These are phyloP conservation scores for Sporothrix mexicana DNA, from an alignment of 2,329 filamentous ascomycete genomes.

Conservation along the genomic window DNA sequence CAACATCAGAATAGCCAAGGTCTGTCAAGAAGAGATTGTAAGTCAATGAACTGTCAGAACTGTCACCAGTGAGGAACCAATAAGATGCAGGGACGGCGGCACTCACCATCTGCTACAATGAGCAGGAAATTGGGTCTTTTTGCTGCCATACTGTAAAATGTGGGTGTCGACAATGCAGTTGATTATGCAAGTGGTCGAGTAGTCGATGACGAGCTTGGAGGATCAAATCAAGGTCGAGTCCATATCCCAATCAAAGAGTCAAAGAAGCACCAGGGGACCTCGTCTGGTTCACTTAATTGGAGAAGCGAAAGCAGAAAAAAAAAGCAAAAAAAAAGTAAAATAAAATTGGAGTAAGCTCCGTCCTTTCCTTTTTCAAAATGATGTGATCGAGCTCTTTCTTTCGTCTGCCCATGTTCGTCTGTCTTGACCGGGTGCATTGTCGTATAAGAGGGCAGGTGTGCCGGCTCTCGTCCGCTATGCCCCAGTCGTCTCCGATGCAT, in stretches of 20 bases:
- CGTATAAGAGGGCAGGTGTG: conserved; percentile 1
- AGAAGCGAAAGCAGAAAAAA: not conserved
- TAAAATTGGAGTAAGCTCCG: conserved; percentile 9
- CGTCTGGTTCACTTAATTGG: not conserved
- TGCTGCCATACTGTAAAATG: conserved; percentile 1
- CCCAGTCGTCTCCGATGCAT: not conserved
- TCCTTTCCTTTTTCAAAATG: not conserved
- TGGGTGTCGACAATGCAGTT: not conserved
- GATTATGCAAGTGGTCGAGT: conserved; percentile 2
- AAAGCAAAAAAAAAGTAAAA: not conserved
- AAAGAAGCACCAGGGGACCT: not conserved
- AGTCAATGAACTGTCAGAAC: not conserved
- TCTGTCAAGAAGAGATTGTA: not conserved
- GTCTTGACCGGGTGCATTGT: conserved; percentile 1
- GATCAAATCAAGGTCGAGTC: not conserved
- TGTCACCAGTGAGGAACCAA: not conserved
- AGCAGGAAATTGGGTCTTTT: conserved; percentile 19
- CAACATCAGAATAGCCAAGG: conserved; percentile 8
- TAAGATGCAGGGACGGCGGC: not conserved
- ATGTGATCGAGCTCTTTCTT: not conserved
- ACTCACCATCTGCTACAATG: conserved; percentile 23
- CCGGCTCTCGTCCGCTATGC: not conserved
- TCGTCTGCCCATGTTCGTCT: too few relatives aligned
- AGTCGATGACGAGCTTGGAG: conserved; percentile 9
- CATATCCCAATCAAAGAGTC: not conserved